Evolutionary conservation across 1,284 basidiomycete species (phyloP).

Genomic region (Sanghuangporus weigelae): DNA sequence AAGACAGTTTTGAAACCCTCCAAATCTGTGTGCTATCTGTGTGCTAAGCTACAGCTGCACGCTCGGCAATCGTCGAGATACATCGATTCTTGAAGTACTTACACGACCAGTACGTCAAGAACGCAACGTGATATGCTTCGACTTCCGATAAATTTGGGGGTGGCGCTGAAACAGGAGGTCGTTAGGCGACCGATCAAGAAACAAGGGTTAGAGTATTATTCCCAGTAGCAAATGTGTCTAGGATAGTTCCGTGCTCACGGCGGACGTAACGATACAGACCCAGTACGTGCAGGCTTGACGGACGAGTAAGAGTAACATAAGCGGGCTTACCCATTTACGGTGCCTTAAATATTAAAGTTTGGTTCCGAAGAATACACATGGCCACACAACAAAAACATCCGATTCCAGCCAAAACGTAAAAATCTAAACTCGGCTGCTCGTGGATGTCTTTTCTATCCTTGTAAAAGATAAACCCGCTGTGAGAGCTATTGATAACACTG

Average conservation of each 20-base stretch:
- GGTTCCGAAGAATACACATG: not conserved
- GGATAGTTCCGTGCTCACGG: not conserved
- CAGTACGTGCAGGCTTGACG: not conserved
- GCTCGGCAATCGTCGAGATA: not conserved
- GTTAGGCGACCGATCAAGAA: constrained; percentile 1
- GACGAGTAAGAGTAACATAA: not conserved
- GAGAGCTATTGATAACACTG: not conserved
- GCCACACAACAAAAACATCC: not conserved
- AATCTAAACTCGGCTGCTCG: not conserved
- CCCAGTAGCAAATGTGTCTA: not conserved
- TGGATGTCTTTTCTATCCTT: not conserved
- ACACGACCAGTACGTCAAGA: not conserved
- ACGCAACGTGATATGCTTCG: not conserved
- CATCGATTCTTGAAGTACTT: not conserved
- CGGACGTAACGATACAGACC: not conserved
- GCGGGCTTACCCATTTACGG: not conserved
- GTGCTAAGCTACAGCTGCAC: not conserved
- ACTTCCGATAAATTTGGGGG: constrained; percentile 2
- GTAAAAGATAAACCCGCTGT: too few relatives aligned
- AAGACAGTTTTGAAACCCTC: not conserved
- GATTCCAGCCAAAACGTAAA: not conserved
- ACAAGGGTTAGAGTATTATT: not conserved
- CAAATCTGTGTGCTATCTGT: not conserved
- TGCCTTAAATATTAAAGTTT: not conserved
- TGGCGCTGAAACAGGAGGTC: constrained; percentile 5